A percentile compares a stretch with the other conserved stretches of the same genome.
Conservation (phyloP, 2,329 filamentous ascomycete species). For the Pseudocercospora vitis region DNA sequence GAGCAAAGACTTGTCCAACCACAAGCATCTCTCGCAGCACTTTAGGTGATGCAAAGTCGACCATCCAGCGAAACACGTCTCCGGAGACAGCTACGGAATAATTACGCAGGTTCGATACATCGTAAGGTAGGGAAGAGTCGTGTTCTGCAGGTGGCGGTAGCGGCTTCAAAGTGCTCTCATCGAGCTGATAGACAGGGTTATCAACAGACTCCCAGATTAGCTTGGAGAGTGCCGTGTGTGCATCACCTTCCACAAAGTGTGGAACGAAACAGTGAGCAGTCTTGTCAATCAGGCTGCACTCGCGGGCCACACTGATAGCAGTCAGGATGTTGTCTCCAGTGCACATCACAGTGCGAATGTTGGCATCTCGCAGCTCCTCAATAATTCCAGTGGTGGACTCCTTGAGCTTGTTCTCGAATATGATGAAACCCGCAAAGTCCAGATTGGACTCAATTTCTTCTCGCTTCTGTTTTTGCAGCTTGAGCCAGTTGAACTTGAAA, state of each 20-base stretch:
- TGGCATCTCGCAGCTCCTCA: constrained; percentile 75
- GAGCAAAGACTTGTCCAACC: constrained; percentile 86
- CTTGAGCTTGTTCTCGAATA: constrained; percentile 98
- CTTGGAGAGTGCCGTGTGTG: constrained; percentile 68
- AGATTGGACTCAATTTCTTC: constrained; percentile 79
- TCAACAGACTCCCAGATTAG: constrained; percentile 95
- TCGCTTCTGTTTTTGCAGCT: constrained; percentile 89
- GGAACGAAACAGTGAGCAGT: constrained; percentile 90
- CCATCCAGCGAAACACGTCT: constrained; percentile 93
- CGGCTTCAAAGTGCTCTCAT: constrained; percentile 79
- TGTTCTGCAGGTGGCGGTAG: constrained; percentile 66
- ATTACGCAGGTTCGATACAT: constrained; percentile 76
- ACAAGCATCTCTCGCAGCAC: constrained; percentile 85
- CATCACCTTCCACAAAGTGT: constrained; percentile 78
- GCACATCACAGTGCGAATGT: constrained; percentile 91
- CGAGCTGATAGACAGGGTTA: constrained; percentile 72
- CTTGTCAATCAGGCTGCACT: constrained; percentile 79
- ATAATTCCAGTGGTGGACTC: constrained; percentile 79
- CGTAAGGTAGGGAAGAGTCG: constrained; percentile 82
- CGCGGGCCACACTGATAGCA: constrained; percentile 89
- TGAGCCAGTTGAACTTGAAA: constrained; percentile 85
- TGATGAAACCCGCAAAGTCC: constrained; percentile 91
- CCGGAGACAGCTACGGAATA: constrained; percentile 88
- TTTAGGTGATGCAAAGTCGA: constrained; percentile 84
- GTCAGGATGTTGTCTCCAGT: constrained; percentile 98